Evolutionary conservation across 257 asterid species (phyloP), one percentile per base, ranked within the genome.

Genomic region (Coffea eugenioides): DNA sequence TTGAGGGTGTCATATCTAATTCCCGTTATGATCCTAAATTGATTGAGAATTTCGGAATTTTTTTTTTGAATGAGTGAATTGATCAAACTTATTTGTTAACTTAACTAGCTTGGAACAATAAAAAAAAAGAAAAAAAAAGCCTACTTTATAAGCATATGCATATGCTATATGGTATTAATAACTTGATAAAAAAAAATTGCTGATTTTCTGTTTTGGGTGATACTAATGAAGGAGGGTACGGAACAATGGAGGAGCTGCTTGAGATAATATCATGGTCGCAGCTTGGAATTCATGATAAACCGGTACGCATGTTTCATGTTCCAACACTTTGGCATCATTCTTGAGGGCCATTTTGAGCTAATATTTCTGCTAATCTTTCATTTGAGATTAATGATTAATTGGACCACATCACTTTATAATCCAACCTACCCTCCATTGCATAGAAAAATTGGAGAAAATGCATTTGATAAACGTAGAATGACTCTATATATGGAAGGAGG

Each of bases 211-310:
- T 18, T 39, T 39, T 39, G 43, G 43, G 43, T 18, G 12, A 61
- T 78, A 8, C 52, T 54, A 77, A 69, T 86, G 67, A 80, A 90
- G 94, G 94, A 69, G 94, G 94, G 31, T 90, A 90, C 78, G 94
- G 92, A 73, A 90, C 92, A 18, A 84, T 90, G 92, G 92, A 90
- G 76, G 92, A 90, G 86, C 86, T 87, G 79, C 94, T 90, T 73
- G 94, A 90, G 89, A 89, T 87, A 84, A 88, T 90, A 75, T 84
- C 94, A 43, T 87, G 89, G 89, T 85, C 91, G 36, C 89, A 88
- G 62, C 91, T 88, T 45, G 89, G 89, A 48, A 83, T 88, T 77
- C 91, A 88, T 83, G 75, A 82, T 23, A 88, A 88, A 82, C 89
- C 91, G 56, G 91, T 85, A 56, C 15, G 65, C 64, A 18, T 62